Evolutionary conservation across 495 filamentous ascomycete species (phyloP).

Genomic region (Talaromyces proteolyticus): DNA sequence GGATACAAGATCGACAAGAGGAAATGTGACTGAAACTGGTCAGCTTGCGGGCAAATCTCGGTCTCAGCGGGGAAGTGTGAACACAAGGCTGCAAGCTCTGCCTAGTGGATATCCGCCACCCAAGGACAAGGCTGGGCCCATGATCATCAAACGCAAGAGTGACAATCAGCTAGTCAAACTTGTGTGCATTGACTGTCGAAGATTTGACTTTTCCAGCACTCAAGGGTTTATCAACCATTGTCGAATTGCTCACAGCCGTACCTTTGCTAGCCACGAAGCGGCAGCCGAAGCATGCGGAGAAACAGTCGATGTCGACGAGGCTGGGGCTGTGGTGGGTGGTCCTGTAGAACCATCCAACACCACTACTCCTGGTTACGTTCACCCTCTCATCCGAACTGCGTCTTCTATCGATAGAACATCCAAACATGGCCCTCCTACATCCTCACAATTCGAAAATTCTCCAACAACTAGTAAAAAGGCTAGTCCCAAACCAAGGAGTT

Average conservation of each 20-base stretch:
- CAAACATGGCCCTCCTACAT: conserved; percentile 20
- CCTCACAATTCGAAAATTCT: too few species aligned
- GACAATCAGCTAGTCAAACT: conserved; percentile 67
- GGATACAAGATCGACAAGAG: conserved; percentile 68
- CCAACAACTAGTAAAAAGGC: too few species aligned
- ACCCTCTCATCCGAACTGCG: conserved; percentile 61
- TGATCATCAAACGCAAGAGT: conserved; percentile 54
- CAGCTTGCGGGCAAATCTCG: conserved; percentile 54
- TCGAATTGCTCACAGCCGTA: conserved; percentile 85
- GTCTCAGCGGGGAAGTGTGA: conserved; percentile 49
- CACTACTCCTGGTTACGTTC: conserved; percentile 47
- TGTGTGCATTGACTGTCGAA: conserved; percentile 80
- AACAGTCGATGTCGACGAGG: conserved; percentile 64
- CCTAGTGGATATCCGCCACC: conserved; percentile 63
- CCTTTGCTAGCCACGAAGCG: conserved; percentile 90
- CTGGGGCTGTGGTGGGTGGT: conserved; percentile 47
- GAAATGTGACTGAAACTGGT: conserved; percentile 56
- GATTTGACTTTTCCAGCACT: conserved; percentile 87
- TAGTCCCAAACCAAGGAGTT: too few species aligned
- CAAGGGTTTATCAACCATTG: conserved; percentile 99
- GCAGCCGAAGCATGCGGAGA: conserved; percentile 86
- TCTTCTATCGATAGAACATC: conserved; percentile 50
- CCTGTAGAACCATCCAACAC: conserved; percentile 33
- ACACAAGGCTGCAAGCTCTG: conserved; percentile 63
- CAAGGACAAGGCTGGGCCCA: conserved; percentile 60